Percentiles rank a stretch among this genome's conserved stretches.
phyloP scores from a whole-genome alignment of 2,329 filamentous ascomycete genomes.

The Paraconiothyrium brasiliense region DNA sequence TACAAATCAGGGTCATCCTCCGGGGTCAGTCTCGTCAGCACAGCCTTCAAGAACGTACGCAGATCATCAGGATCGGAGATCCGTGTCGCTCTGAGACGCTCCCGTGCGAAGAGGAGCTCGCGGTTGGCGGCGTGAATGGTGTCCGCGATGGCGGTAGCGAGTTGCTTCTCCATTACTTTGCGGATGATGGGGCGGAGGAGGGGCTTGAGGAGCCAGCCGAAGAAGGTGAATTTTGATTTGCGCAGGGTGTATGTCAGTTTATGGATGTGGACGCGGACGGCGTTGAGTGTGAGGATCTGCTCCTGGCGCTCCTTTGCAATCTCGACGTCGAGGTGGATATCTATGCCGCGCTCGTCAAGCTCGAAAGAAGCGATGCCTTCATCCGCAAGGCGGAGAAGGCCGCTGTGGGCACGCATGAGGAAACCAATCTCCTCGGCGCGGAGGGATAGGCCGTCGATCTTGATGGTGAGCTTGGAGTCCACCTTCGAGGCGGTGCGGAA shows the following conservation, averaged over 20 bases:
- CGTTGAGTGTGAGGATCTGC: slow-evolving; percentile 79
- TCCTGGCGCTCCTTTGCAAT: slow-evolving; percentile 81
- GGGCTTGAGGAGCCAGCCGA: slow-evolving; percentile 86
- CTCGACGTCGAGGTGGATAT: slow-evolving; percentile 85
- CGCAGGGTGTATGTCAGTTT: slow-evolving; percentile 82
- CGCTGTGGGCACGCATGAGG: slow-evolving; percentile 82
- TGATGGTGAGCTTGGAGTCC: slow-evolving; percentile 78
- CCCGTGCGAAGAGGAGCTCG: slow-evolving; percentile 85
- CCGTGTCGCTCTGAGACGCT: slow-evolving; percentile 83
- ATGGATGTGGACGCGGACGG: slow-evolving; percentile 83
- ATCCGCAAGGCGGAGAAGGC: slow-evolving; percentile 78
- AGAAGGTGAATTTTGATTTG: slow-evolving; percentile 77
- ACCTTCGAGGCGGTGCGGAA: slow-evolving; percentile 73
- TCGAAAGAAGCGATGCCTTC: slow-evolving; percentile 86
- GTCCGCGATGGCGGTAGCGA: slow-evolving; percentile 75
- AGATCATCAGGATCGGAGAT: slow-evolving; percentile 83
- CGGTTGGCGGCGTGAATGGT: slow-evolving; percentile 79
- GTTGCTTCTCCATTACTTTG: slow-evolving; percentile 79
- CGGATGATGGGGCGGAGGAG: slow-evolving; percentile 82
- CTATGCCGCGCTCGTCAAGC: slow-evolving; percentile 86
- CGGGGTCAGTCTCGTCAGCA: slow-evolving; percentile 78
- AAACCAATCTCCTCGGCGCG: slow-evolving; percentile 89
- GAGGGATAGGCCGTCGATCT: slow-evolving; percentile 82
- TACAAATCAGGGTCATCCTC: slow-evolving; percentile 80
- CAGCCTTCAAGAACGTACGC: slow-evolving; percentile 82